Percentiles rank a stretch among this genome's conserved stretches.
Evolutionary conservation across 2,329 filamentous ascomycete species (phyloP).

Genomic region (Boeremia lycopersici): DNA sequence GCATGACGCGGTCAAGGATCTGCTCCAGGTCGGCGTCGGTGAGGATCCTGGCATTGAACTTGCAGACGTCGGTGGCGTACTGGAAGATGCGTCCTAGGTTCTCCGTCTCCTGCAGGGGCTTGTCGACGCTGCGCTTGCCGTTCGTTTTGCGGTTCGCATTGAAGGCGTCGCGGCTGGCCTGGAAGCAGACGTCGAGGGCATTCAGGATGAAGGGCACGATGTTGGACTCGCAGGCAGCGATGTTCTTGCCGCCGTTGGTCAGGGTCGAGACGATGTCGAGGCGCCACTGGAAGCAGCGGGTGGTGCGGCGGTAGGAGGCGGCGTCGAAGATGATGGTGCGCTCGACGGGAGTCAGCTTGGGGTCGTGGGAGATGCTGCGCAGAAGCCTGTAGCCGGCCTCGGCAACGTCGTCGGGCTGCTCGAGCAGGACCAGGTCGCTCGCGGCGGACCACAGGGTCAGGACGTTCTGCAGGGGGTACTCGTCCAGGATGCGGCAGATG

Average conservation of each 20-base stretch:
- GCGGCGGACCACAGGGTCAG: slow-evolving; percentile 46
- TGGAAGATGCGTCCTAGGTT: slow-evolving; percentile 65
- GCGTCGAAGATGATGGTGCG: slow-evolving; percentile 48
- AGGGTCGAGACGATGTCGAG: slow-evolving; percentile 45
- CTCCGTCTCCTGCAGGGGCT: slow-evolving; percentile 33
- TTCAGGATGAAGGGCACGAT: slow-evolving; percentile 42
- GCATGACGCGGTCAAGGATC: slow-evolving; percentile 67
- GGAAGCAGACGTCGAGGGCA: slow-evolving; percentile 43
- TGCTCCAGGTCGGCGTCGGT: slow-evolving; percentile 65
- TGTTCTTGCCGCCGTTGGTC: slow-evolving; percentile 46
- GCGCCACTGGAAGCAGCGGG: slow-evolving; percentile 39
- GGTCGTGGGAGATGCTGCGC: slow-evolving; percentile 39
- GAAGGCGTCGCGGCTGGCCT: slow-evolving; percentile 35
- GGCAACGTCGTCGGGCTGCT: slow-evolving; percentile 41
- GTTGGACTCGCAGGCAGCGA: slow-evolving; percentile 46
- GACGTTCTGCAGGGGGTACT: slow-evolving; percentile 46
- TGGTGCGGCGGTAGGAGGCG: slow-evolving; percentile 34
- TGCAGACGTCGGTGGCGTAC: slow-evolving; percentile 71
- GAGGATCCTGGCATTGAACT: slow-evolving; percentile 75
- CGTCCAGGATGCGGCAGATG: slow-evolving; percentile 43
- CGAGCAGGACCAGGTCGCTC: slow-evolving; percentile 45
- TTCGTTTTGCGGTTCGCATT: slow-evolving; percentile 30
- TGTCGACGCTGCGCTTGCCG: slow-evolving; percentile 33
- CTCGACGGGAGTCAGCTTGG: slow-evolving; percentile 43
- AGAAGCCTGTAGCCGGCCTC: slow-evolving; percentile 45